These are phyloP conservation scores for Globisporangium perplexum DNA, from an alignment of 352 stramenopile genomes.

Conservation along the genomic window DNA sequence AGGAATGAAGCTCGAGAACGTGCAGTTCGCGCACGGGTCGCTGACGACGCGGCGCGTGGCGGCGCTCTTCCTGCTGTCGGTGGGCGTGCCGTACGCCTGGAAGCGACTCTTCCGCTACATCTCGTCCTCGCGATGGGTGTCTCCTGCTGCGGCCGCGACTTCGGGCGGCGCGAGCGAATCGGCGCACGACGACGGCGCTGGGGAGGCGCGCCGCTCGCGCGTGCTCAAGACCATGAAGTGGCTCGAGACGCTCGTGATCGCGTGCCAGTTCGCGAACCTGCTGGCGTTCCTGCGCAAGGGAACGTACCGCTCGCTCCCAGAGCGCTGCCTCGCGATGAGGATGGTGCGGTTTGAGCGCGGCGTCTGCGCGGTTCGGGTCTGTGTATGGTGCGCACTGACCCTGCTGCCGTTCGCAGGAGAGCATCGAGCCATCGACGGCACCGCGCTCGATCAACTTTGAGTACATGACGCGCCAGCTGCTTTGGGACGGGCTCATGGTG, in stretches of 20 bases:
- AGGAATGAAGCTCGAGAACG: slow-evolving; percentile 82
- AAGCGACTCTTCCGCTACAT: slow-evolving; percentile 65
- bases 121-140: slow-evolving; percentile 40
- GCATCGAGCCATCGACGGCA: slow-evolving; percentile 38
- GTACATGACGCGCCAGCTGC: slow-evolving; percentile 80
- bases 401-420: slow-evolving; percentile 30
- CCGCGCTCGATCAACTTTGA: slow-evolving; percentile 80
- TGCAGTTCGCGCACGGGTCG: slow-evolving; percentile 43
- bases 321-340: slow-evolving; percentile 64
- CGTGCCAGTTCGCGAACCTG: slow-evolving; percentile 67
- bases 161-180: neutral
- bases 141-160: slow-evolving; percentile 1
- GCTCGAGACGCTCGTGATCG: slow-evolving; percentile 60
- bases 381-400: neutral
- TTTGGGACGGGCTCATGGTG: slow-evolving; percentile 84
- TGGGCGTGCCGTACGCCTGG: slow-evolving; percentile 71
- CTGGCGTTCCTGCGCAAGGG: slow-evolving; percentile 69
- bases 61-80: slow-evolving; percentile 62
- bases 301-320: slow-evolving; percentile 60
- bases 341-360: slow-evolving; percentile 28
- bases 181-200: slow-evolving; percentile 1
- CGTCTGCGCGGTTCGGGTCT: neutral
- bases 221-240: slow-evolving; percentile 59
- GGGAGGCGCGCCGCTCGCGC: slow-evolving; percentile 21
- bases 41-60: slow-evolving; percentile 45